Evolutionary conservation across 179 eudicot genomes (phyloP).

Genomic region (Spinacia oleracea): DNA sequence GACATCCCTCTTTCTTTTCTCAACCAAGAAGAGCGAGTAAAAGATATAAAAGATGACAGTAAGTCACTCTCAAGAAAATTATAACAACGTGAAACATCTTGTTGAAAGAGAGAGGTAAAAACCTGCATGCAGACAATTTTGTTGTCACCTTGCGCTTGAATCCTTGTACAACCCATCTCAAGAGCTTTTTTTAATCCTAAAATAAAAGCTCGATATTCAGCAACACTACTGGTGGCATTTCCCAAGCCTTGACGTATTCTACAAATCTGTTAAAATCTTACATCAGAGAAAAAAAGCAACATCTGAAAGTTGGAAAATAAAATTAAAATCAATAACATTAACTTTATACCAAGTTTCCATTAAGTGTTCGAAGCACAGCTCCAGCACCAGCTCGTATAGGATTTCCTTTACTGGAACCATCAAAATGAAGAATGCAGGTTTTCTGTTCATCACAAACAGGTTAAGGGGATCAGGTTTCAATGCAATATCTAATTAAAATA

Average conservation of each 20-base stretch:
- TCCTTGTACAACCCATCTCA: slow-evolving; percentile 67
- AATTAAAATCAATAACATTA: neutral
- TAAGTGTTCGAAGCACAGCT: slow-evolving; percentile 66
- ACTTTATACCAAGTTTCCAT: slow-evolving; percentile 64
- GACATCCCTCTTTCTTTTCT: neutral
- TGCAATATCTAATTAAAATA: neutral
- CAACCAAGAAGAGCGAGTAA: neutral
- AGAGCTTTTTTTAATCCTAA: slow-evolving; percentile 84
- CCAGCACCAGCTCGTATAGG: slow-evolving; percentile 99
- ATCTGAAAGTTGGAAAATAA: slow-evolving; percentile 4
- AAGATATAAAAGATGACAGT: neutral
- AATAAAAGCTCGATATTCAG: slow-evolving; percentile 86
- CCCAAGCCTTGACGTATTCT: slow-evolving; percentile 94
- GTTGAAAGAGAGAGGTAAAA: neutral
- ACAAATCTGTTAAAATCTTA: slow-evolving; percentile 51
- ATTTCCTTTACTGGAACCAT: slow-evolving; percentile 98
- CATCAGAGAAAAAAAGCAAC: slow-evolving; percentile 19
- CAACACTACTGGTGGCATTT: slow-evolving; percentile 68
- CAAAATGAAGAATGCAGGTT: slow-evolving; percentile 80
- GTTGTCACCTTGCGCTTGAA: slow-evolving; percentile 80
- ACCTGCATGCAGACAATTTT: slow-evolving; percentile 99
- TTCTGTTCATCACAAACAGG: slow-evolving; percentile 38
- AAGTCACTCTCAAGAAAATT: no score
- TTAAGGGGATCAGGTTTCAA: neutral
- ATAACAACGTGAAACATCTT: neutral